These are phyloP conservation scores for Fusarium piperis DNA, from an alignment of 2,329 filamentous ascomycete species.

Conservation along the genomic window DNA sequence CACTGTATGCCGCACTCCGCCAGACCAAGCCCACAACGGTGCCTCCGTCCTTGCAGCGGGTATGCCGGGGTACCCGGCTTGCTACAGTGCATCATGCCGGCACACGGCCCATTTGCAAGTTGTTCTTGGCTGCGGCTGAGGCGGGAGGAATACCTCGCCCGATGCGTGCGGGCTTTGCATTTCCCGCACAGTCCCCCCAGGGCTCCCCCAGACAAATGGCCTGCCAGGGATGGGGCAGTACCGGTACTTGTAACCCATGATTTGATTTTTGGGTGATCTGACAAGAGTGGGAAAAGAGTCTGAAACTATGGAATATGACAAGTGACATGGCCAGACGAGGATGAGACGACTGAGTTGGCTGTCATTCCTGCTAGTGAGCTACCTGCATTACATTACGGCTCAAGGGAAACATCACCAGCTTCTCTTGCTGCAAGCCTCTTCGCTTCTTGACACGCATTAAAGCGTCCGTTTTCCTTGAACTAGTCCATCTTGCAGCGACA, in stretches of 20 bases:
- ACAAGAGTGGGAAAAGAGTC: not conserved
- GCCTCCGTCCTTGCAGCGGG: slow-evolving; percentile 36
- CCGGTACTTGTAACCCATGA: slow-evolving; percentile 14
- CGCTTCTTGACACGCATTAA: not conserved
- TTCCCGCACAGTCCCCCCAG: slow-evolving; percentile 23
- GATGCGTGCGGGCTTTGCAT: slow-evolving; percentile 8
- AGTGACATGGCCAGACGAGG: not conserved
- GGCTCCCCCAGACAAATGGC: slow-evolving; percentile 25
- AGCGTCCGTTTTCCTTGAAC: not conserved
- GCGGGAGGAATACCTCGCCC: not conserved
- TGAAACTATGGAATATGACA: slow-evolving; percentile 3
- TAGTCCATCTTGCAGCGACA: no score
- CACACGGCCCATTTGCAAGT: not conserved
- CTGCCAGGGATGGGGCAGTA: slow-evolving; percentile 21
- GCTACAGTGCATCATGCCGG: slow-evolving; percentile 6
- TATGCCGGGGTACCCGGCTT: slow-evolving; percentile 32
- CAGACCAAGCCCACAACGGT: slow-evolving; percentile 17
- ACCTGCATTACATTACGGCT: not conserved
- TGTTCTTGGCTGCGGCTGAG: not conserved
- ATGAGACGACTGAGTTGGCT: not conserved
- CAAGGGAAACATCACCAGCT: not conserved
- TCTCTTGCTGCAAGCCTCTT: not conserved
- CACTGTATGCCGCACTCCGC: slow-evolving; percentile 26
- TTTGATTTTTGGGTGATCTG: slow-evolving; percentile 4
- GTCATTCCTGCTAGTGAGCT: slow-evolving; percentile 14